Evolutionary conservation across 2,329 filamentous ascomycete genomes (phyloP).

Genomic region (Neonectria punicea): DNA sequence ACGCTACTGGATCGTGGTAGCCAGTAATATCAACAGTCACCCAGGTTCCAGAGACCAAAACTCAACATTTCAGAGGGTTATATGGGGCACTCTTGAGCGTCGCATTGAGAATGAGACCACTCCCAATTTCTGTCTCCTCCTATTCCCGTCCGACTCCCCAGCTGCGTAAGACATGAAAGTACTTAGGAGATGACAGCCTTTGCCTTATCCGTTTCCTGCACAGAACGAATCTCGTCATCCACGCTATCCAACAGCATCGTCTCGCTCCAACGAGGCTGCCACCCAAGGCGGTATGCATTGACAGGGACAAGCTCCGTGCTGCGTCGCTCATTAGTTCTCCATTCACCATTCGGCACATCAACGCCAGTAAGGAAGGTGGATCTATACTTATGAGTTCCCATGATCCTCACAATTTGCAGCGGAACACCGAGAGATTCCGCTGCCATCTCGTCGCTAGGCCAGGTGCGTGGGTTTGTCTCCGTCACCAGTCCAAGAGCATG

Average conservation of each 20-base stretch:
- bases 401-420: conserved; percentile 34
- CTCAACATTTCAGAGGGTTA: too few species aligned
- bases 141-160: neutral
- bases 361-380: neutral
- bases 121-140: neutral
- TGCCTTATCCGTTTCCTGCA: neutral
- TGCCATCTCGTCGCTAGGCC: conserved; percentile 46
- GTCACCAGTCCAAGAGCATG: conserved; percentile 42
- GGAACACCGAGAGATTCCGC: conserved; percentile 47
- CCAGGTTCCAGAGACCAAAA: too few species aligned
- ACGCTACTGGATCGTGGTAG: too few species aligned
- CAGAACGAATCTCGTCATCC: conserved; percentile 7
- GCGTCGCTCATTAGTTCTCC: neutral
- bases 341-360: neutral
- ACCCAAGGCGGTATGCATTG: neutral
- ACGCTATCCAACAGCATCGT: neutral
- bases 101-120: too few species aligned
- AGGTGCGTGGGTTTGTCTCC: conserved; percentile 37
- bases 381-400: conserved; percentile 43
- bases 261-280: conserved; percentile 2
- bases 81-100: too few species aligned
- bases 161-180: neutral
- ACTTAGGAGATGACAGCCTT: neutral
- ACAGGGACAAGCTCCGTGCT: neutral
- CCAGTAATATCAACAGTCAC: too few species aligned